Evolutionary conservation across 441 rosid genomes (phyloP).

Genomic region (Arabidopsis hybrid): DNA sequence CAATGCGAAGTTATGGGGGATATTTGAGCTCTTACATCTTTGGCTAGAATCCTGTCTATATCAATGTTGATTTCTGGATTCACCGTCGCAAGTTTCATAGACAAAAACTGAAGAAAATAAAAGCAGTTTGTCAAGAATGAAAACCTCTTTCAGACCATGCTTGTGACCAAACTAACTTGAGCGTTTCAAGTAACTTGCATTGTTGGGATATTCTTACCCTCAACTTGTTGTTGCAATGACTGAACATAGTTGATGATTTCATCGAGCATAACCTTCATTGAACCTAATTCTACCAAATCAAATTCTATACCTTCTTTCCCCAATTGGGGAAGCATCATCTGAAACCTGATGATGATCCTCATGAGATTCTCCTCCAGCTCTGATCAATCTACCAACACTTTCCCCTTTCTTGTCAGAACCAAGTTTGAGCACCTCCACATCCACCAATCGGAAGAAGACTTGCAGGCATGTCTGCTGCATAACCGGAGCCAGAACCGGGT

Average conservation of each 20-base stretch:
- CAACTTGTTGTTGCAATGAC: constrained; percentile 80
- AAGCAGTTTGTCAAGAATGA: constrained; percentile 26
- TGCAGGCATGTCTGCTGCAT: constrained; percentile 54
- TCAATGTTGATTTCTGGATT: constrained; percentile 82
- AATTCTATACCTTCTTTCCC: constrained; percentile 33
- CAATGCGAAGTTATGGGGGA: not conserved
- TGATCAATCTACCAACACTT: constrained; percentile 39
- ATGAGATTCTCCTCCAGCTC: constrained; percentile 49
- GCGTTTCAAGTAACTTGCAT: constrained; percentile 18
- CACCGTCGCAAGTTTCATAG: constrained; percentile 96
- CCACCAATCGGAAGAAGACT: constrained; percentile 69
- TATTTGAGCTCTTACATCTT: constrained; percentile 72
- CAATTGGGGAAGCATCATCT: constrained; percentile 46
- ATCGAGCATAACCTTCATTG: constrained; percentile 64
- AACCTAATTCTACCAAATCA: constrained; percentile 13
- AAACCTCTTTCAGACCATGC: constrained; percentile 7
- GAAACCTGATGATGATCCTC: constrained; percentile 60
- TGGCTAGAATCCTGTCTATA: constrained; percentile 76
- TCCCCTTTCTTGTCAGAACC: constrained; percentile 56
- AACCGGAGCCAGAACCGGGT: constrained; percentile 58
- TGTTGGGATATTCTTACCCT: constrained; percentile 48
- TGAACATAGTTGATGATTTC: constrained; percentile 87
- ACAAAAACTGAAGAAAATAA: constrained; percentile 70
- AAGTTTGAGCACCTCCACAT: constrained; percentile 52
- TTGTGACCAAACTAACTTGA: constrained; percentile 5